Evolutionary conservation across 139 green algal genomes (phyloP).

Genomic region (Chlorella vulgaris): DNA sequence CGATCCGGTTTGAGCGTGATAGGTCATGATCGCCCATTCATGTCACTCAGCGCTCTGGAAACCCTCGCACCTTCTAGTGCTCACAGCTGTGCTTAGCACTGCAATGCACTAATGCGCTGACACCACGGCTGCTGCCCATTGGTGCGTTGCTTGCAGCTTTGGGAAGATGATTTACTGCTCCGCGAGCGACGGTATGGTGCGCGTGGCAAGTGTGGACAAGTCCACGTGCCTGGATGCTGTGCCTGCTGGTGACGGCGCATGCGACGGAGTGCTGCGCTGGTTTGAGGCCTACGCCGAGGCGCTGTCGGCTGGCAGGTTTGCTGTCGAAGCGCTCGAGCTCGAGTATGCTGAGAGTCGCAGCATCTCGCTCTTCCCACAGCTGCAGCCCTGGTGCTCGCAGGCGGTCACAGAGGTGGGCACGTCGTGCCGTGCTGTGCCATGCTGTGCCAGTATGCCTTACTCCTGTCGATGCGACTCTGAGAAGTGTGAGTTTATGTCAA

Average conservation of each 20-base stretch:
- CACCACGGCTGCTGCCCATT: too few relatives aligned
- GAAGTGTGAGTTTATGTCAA: too few relatives aligned
- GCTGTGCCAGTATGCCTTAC: too few relatives aligned
- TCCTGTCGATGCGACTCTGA: too few relatives aligned
- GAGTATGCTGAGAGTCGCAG: conserved; percentile 21
- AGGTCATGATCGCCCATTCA: too few relatives aligned
- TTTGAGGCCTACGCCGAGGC: conserved; percentile 68
- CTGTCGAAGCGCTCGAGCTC: conserved; percentile 37
- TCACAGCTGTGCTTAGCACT: too few relatives aligned
- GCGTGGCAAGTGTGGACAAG: conserved; percentile 22
- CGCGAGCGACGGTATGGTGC: neutral
- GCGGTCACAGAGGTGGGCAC: conserved; percentile 53
- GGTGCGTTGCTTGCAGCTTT: conserved; percentile 29
- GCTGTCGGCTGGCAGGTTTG: conserved; percentile 51
- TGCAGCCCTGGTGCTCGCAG: conserved; percentile 31
- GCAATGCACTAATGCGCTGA: too few relatives aligned
- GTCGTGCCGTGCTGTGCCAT: too few relatives aligned
- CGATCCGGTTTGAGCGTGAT: too few relatives aligned
- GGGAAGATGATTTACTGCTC: conserved; percentile 43
- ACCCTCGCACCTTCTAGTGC: too few relatives aligned
- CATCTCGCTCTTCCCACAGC: conserved; percentile 62
- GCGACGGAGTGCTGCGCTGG: conserved; percentile 62
- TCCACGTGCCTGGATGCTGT: conserved; percentile 19
- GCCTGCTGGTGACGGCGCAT: neutral
- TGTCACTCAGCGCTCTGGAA: too few relatives aligned